phyloP scores from a whole-genome alignment of 2,329 filamentous ascomycete species.

The Claviceps capensis region DNA sequence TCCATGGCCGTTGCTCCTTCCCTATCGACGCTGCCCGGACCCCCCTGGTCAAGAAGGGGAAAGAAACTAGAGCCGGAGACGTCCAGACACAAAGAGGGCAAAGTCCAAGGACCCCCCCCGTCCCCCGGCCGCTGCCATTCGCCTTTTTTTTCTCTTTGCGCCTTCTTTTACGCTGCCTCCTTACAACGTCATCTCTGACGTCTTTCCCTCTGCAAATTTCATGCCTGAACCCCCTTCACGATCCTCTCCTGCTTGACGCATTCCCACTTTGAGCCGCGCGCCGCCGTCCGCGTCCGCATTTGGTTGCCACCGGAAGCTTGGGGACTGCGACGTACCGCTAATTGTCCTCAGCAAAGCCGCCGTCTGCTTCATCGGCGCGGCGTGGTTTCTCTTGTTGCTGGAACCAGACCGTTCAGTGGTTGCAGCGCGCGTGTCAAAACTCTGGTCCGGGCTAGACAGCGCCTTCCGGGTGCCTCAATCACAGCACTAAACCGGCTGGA shows the following conservation, averaged over 20 bases:
- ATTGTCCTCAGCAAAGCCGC: neutral
- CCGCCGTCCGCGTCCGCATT: slow-evolving; percentile 1
- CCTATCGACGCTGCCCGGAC: neutral
- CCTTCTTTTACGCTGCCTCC: slow-evolving; percentile 20
- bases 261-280: slow-evolving; percentile 9
- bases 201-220: slow-evolving; percentile 25
- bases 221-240: slow-evolving; percentile 21
- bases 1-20: slow-evolving; percentile 3
- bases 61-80: neutral
- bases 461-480: neutral
- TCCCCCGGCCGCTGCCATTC: slow-evolving; percentile 14
- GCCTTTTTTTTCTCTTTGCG: slow-evolving; percentile 19
- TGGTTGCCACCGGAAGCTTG: slow-evolving; percentile 1
- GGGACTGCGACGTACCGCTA: slow-evolving; percentile 1
- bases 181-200: slow-evolving; percentile 35
- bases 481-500: neutral
- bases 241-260: slow-evolving; percentile 19
- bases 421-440: slow-evolving; percentile 7
- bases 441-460: slow-evolving; percentile 3
- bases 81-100: neutral
- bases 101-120: slow-evolving; percentile 4
- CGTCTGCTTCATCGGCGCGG: slow-evolving; percentile 4
- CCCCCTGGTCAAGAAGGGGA: neutral
- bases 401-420: neutral
- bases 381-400: neutral